phyloP scores from a whole-genome alignment of 108 stramenopile genomes.

The Poteriospumella lacustris region DNA sequence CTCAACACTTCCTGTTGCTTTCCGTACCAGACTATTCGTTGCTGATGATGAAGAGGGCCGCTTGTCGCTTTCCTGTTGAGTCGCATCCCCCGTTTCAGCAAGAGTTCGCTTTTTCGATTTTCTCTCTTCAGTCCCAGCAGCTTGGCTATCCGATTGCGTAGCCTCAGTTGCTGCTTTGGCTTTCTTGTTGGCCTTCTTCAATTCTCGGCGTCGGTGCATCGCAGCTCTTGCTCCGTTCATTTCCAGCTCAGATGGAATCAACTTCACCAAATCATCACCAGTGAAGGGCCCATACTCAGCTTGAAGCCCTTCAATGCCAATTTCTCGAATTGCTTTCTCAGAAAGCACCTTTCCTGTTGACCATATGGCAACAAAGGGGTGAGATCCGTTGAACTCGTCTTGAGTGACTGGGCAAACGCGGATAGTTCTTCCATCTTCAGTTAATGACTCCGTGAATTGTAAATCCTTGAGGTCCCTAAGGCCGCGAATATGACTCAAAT shows the following conservation, averaged over 20 bases:
- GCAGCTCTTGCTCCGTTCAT: background rate
- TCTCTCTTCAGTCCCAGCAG: too few relatives aligned
- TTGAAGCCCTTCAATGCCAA: slow-evolving; percentile 47
- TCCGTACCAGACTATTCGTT: background rate
- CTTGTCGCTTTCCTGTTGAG: background rate
- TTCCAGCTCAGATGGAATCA: slow-evolving; percentile 27
- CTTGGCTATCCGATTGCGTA: background rate
- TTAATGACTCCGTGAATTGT: slow-evolving; percentile 12
- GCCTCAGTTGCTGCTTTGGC: background rate
- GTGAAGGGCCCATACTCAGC: slow-evolving; percentile 48
- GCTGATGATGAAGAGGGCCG: background rate
- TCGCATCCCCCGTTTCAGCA: too few relatives aligned
- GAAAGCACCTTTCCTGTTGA: slow-evolving; percentile 52
- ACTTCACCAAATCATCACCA: slow-evolving; percentile 19
- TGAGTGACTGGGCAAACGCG: slow-evolving; percentile 51
- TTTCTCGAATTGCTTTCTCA: slow-evolving; percentile 46
- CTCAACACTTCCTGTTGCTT: background rate
- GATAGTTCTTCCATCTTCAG: background rate
- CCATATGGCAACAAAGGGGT: slow-evolving; percentile 42
- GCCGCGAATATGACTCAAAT: slow-evolving; percentile 44
- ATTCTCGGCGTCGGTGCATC: background rate
- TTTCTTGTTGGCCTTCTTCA: background rate
- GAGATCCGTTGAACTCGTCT: slow-evolving; percentile 46
- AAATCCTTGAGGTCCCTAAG: slow-evolving; percentile 47
- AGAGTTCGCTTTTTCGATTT: background rate